These are phyloP conservation scores for Chytriomyces sp. DNA, from an alignment of 192 early-diverging fungal species.

Conservation along the genomic window DNA sequence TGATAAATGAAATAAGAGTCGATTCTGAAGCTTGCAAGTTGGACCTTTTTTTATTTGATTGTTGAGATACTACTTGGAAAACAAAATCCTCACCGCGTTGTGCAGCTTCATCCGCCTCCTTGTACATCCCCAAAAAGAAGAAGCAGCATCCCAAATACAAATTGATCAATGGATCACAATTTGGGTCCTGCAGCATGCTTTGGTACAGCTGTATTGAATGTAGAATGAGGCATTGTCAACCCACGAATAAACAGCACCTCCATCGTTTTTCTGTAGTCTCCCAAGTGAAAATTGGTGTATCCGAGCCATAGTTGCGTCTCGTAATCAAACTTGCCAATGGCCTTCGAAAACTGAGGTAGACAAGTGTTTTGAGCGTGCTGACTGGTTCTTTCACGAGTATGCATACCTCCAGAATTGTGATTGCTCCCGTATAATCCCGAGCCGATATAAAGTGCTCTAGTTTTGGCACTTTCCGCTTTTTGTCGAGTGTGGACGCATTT, in stretches of 20 bases:
- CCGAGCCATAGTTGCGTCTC: constrained; percentile 55
- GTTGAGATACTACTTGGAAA: not conserved
- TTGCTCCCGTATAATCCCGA: constrained; percentile 60
- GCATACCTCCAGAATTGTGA: constrained; percentile 59
- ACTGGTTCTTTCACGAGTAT: not conserved
- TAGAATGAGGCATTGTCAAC: too few relatives aligned
- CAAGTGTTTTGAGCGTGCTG: not conserved
- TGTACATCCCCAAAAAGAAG: constrained; percentile 65
- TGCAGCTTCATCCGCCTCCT: constrained; percentile 61
- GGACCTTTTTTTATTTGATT: constrained; percentile 39
- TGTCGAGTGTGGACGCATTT: constrained; percentile 29
- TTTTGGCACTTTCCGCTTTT: constrained; percentile 54
- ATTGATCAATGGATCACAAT: constrained; percentile 52
- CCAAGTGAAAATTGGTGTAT: constrained; percentile 58
- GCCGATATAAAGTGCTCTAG: constrained; percentile 55
- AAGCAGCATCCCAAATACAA: constrained; percentile 61
- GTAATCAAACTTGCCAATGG: constrained; percentile 45
- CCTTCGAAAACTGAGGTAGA: constrained; percentile 47
- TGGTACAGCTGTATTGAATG: constrained; percentile 47
- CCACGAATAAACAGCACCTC: constrained; percentile 40
- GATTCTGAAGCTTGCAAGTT: constrained; percentile 65
- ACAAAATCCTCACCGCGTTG: constrained; percentile 43
- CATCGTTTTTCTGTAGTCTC: constrained; percentile 58
- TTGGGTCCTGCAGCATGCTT: constrained; percentile 39
- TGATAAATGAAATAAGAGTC: constrained; percentile 60